Evolutionary conservation across 2,329 filamentous ascomycete genomes (phyloP).

Genomic region (Diplodia sapinea): DNA sequence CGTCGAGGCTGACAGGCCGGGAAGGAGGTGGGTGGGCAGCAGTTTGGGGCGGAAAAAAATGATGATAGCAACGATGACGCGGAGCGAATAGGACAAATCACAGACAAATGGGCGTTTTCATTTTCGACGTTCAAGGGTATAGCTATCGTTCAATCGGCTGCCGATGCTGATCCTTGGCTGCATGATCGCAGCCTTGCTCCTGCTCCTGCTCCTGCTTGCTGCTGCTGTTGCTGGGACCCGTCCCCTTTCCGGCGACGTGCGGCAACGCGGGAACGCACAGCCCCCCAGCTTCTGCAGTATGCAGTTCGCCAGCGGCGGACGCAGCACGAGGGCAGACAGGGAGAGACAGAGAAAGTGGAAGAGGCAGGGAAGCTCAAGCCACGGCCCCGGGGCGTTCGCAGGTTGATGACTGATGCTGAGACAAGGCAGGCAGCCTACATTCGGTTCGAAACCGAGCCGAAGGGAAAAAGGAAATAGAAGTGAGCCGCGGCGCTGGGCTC

Average conservation of each 20-base stretch:
- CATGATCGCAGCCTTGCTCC: background rate
- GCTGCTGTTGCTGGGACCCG: background rate
- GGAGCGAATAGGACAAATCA: background rate
- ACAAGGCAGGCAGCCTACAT: slow-evolving; percentile 7
- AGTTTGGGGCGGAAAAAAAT: no score
- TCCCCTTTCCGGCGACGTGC: background rate
- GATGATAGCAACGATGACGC: background rate
- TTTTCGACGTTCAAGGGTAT: background rate
- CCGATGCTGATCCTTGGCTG: background rate
- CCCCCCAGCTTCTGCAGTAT: background rate
- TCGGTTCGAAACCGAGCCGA: background rate
- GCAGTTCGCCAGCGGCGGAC: background rate
- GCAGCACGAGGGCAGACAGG: background rate
- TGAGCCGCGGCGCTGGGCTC: background rate
- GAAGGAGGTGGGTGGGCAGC: no score
- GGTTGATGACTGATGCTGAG: slow-evolving; percentile 25
- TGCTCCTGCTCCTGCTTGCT: background rate
- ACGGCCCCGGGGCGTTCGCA: background rate
- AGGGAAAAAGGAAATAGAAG: background rate
- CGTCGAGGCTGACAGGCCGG: background rate
- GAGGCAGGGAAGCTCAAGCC: background rate
- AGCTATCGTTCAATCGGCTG: background rate
- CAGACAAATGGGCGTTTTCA: background rate
- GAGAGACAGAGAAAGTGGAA: background rate
- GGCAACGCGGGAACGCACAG: slow-evolving; percentile 7